phyloP scores from a whole-genome alignment of 805 yeast species.

The Metschnikowia baotianmanensis region DNA sequence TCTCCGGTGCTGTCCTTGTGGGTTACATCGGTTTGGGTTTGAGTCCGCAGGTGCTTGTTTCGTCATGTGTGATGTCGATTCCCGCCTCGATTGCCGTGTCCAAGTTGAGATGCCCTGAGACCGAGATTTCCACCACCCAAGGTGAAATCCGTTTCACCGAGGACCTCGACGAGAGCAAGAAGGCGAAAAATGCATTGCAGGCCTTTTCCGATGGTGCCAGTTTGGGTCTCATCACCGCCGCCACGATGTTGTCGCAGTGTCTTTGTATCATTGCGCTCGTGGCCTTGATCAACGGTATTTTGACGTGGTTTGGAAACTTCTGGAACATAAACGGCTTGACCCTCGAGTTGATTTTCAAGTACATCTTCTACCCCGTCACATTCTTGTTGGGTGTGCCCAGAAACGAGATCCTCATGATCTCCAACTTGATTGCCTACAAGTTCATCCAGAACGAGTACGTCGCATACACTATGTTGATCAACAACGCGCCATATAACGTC shows the following conservation, averaged over 20 bases:
- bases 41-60: slow-evolving; percentile 58
- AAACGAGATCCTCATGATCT: slow-evolving; percentile 49
- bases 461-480: slow-evolving; percentile 44
- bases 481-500: slow-evolving; percentile 42
- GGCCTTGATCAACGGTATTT: slow-evolving; percentile 52
- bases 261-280: slow-evolving; percentile 61
- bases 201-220: slow-evolving; percentile 59
- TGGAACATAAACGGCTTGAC: slow-evolving; percentile 56
- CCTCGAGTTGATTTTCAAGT: slow-evolving; percentile 54
- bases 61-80: slow-evolving; percentile 69
- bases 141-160: slow-evolving; percentile 50
- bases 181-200: slow-evolving; percentile 51
- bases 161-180: slow-evolving; percentile 30
- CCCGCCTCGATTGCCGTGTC: slow-evolving; percentile 63
- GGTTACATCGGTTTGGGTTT: slow-evolving; percentile 63
- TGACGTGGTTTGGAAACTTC: slow-evolving; percentile 60
- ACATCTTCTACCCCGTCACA: slow-evolving; percentile 57
- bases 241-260: slow-evolving; percentile 55
- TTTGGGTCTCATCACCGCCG: slow-evolving; percentile 56
- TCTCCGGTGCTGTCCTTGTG: slow-evolving; percentile 61
- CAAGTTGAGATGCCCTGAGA: slow-evolving; percentile 58
- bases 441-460: slow-evolving; percentile 62
- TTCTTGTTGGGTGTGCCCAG: slow-evolving; percentile 49
- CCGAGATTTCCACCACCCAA: slow-evolving; percentile 50
- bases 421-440: slow-evolving; percentile 53